These are phyloP conservation scores for Cutaneotrichosporon curvatum DNA, from an alignment of 1,284 basidiomycete species.

Conservation along the genomic window DNA sequence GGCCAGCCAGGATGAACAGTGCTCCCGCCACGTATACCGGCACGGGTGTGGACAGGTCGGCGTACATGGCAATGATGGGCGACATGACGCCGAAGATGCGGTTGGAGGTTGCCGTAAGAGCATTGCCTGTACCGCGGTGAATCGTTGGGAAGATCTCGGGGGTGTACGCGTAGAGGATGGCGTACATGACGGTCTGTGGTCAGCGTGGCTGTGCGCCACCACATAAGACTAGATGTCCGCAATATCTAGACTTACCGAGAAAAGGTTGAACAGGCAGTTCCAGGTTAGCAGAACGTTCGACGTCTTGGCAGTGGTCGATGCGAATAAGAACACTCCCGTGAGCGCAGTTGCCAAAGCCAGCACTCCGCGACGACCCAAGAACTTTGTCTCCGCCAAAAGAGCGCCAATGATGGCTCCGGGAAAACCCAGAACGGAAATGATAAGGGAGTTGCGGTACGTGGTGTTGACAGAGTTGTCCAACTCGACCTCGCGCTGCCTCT, in stretches of 20 bases:
- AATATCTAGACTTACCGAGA: conserved; percentile 18
- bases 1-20: conserved; percentile 57
- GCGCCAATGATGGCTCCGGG: conserved; percentile 58
- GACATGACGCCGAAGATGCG: conserved; percentile 52
- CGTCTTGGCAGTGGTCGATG: conserved; percentile 56
- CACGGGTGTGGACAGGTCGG: conserved; percentile 49
- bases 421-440: conserved; percentile 50
- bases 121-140: conserved; percentile 60
- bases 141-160: conserved; percentile 62
- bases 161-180: conserved; percentile 48
- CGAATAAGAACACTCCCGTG: conserved; percentile 57
- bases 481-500: conserved; percentile 32
- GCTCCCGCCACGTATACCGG: conserved; percentile 66
- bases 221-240: neutral
- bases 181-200: conserved; percentile 29
- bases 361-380: conserved; percentile 53
- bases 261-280: conserved; percentile 54
- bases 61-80: conserved; percentile 31
- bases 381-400: conserved; percentile 52
- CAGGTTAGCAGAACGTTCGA: conserved; percentile 53
- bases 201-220: neutral
- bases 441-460: conserved; percentile 53
- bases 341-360: conserved; percentile 51
- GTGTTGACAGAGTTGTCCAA: conserved; percentile 16
- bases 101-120: conserved; percentile 54